Evolutionary conservation across 1,139 yeast species (phyloP).

Genomic region (Protomyces lactucae-debilis): DNA sequence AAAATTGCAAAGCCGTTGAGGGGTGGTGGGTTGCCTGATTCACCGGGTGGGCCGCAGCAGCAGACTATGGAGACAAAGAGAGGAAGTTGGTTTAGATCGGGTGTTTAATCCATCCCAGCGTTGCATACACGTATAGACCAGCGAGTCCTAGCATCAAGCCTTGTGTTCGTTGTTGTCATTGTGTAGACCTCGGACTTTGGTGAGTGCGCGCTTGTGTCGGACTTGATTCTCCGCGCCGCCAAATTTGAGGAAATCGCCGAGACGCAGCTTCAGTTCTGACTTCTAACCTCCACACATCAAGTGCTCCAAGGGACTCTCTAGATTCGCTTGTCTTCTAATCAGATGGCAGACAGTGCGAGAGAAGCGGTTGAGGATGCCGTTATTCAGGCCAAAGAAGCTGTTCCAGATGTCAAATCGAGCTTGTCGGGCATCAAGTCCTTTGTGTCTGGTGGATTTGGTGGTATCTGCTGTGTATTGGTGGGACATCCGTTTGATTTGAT

Average conservation of each 20-base stretch:
- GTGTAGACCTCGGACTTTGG: no score
- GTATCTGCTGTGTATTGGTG: conserved; percentile 77
- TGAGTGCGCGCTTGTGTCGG: no score
- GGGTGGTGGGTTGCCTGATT: conserved; percentile 45
- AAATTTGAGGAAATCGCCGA: no score
- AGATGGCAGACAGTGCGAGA: not conserved
- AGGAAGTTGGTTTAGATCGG: not conserved
- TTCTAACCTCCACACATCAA: no score
- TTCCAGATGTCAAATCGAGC: not conserved
- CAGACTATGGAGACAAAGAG: not conserved
- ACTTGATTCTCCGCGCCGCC: no score
- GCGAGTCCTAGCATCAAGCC: no score
- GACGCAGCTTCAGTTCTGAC: no score
- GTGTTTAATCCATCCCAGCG: no score
- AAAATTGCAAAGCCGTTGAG: conserved; percentile 63
- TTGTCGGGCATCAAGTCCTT: conserved; percentile 53
- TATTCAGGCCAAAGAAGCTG: not conserved
- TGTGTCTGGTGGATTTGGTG: conserved; percentile 86
- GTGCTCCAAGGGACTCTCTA: no score
- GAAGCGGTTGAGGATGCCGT: not conserved
- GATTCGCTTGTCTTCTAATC: not conserved
- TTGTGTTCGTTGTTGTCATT: no score
- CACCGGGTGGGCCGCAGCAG: conserved; percentile 2
- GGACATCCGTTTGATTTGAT: conserved; percentile 96
- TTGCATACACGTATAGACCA: no score